Base-by-base conservation (phyloP, 2,329 filamentous ascomycete species). In the Hypoxylon sp. region DNA sequence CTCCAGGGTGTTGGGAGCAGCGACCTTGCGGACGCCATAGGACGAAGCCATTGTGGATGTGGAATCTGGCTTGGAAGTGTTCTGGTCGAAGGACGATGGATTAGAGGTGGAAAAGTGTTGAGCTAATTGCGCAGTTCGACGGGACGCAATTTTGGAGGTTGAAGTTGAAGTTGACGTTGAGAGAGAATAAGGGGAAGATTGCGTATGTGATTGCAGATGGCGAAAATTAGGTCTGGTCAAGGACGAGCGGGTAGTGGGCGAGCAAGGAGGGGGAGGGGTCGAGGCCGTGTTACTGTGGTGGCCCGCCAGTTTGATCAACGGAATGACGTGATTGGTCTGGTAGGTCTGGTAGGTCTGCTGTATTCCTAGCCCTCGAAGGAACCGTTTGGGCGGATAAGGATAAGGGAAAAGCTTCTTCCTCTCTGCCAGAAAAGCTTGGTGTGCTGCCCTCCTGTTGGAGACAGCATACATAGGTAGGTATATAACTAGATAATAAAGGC, bases 1-100 rank as follows among this genome's bases (percentile, higher is more conserved):
- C 86, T 98, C 94, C 79, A 97, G 86, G 75, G 96, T 98, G 87
- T 97, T 91, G 77, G 93, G 88, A 77, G 92, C 89, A 76, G 87
- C 96, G 78, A 97, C 86, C 87, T 96, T 97, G 84, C 94, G 91
- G 79, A 91, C 82, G 77, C 85, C 86, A 85, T 93, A 99, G 70
- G 81, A 80, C 68, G 87, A 86, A 70, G 88, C 80, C 84, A 91
- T 89, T 76, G 82, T 84, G 74, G 72, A 70, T 52, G 56, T 36
- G 57, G 66, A 6, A 11, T 51, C 38, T 16, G 65, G 24, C 8
- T 65, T 62, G 28, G 67, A 67, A 18, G 51, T 49, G 48, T 61
- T 64, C 56, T 67, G 55, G 58, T 63, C 61, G 12, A 33, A 60
- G 51, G 75, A 72, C 33, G 70, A 68, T 36, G 74, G 70, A 49